Percentiles rank a stretch among this genome's conserved stretches.
These are phyloP conservation scores for Colletotrichum sp. DNA, from an alignment of 2,329 filamentous ascomycete species.

Conservation along the genomic window DNA sequence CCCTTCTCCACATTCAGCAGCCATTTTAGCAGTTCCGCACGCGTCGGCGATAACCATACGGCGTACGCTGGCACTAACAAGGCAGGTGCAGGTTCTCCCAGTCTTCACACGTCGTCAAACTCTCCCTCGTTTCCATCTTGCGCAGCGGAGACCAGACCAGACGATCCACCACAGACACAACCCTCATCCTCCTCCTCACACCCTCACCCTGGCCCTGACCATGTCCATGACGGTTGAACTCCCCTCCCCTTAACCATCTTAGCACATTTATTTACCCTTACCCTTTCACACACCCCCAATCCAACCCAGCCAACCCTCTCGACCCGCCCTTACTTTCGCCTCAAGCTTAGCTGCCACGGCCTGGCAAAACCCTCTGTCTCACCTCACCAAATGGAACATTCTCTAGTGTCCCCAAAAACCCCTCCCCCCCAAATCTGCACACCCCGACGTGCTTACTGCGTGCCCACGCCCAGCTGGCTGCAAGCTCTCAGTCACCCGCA, in stretches of 20 bases:
- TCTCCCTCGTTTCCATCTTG: slow-evolving; percentile 6
- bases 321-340: neutral
- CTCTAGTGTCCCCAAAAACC: neutral
- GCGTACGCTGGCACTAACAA: neutral
- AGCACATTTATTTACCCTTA: neutral
- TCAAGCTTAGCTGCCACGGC: neutral
- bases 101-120: slow-evolving; percentile 18
- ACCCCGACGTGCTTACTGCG: neutral
- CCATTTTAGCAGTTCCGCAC: neutral
- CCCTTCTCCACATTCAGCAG: neutral
- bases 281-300: neutral
- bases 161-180: slow-evolving; percentile 20
- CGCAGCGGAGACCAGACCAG: slow-evolving; percentile 9
- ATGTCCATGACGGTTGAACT: neutral
- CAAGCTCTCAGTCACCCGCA: neutral
- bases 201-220: neutral
- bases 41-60: neutral
- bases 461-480: neutral
- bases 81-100: neutral
- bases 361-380: neutral
- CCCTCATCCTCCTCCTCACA: slow-evolving; percentile 1
- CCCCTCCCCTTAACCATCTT: neutral
- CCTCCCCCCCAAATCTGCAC: neutral
- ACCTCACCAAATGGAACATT: neutral
- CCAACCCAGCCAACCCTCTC: neutral